phyloP scores from a whole-genome alignment of 2,329 filamentous ascomycete species.

The Beauveria sp. region DNA sequence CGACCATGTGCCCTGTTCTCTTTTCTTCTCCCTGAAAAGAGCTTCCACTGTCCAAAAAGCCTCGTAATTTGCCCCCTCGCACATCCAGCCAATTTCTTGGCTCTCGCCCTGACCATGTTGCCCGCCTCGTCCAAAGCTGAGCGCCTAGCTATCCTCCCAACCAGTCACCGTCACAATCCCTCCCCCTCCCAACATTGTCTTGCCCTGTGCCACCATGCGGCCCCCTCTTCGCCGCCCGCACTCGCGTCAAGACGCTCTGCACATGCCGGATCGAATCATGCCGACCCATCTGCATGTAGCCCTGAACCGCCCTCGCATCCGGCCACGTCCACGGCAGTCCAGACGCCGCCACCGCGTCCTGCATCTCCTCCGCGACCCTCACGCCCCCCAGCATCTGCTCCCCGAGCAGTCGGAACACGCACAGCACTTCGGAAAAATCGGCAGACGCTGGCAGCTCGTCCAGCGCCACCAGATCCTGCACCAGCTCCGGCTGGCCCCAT shows the following conservation, averaged over 20 bases:
- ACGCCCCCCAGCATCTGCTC: slow-evolving; percentile 7
- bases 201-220: not conserved
- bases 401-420: slow-evolving; percentile 38
- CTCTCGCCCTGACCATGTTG: no score
- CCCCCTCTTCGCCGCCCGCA: not conserved
- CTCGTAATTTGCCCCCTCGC: not conserved
- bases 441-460: slow-evolving; percentile 26
- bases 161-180: not conserved
- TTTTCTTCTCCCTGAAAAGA: not conserved
- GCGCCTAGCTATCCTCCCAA: no score
- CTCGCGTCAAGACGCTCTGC: slow-evolving; percentile 19
- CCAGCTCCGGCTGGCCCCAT: slow-evolving; percentile 28
- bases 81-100: not conserved
- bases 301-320: slow-evolving; percentile 25
- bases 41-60: not conserved
- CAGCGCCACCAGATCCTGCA: slow-evolving; percentile 28
- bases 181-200: not conserved
- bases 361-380: slow-evolving; percentile 23
- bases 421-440: slow-evolving; percentile 32
- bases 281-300: slow-evolving; percentile 23
- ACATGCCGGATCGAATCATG: slow-evolving; percentile 21
- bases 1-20: not conserved
- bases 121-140: no score
- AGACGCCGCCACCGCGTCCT: slow-evolving; percentile 19
- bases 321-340: slow-evolving; percentile 31